Percentiles rank a stretch among this genome's conserved stretches.
phyloP scores from a whole-genome alignment of 2,329 filamentous ascomycete species.

The Paramyrothecium sp. region DNA sequence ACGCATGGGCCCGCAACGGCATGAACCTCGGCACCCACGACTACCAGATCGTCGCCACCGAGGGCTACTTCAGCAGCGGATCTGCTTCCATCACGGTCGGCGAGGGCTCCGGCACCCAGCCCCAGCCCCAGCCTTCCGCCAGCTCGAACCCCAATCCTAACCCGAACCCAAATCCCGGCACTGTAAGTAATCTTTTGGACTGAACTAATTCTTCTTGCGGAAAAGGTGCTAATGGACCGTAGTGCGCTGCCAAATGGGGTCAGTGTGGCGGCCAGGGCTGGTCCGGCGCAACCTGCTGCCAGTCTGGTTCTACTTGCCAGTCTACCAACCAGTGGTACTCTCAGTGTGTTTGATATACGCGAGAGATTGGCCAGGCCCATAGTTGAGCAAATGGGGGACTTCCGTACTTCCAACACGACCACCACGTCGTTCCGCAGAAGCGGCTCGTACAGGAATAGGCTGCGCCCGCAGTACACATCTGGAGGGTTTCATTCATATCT shows the following conservation, averaged over 20 bases:
- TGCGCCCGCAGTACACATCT: neutral
- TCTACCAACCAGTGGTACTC: slow-evolving; percentile 21
- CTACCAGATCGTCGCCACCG: slow-evolving; percentile 55
- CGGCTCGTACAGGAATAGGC: too few relatives aligned
- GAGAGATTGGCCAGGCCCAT: neutral
- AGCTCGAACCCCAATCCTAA: neutral
- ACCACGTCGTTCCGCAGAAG: too few relatives aligned
- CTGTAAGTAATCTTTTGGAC: slow-evolving; percentile 4
- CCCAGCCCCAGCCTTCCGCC: neutral
- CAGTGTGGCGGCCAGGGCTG: slow-evolving; percentile 22
- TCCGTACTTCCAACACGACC: too few relatives aligned
- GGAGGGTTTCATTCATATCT: neutral
- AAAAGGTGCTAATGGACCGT: neutral
- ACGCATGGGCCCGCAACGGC: slow-evolving; percentile 49
- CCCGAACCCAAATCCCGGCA: neutral
- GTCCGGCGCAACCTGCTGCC: slow-evolving; percentile 19
- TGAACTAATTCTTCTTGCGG: neutral
- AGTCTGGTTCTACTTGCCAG: slow-evolving; percentile 17
- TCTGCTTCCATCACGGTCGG: slow-evolving; percentile 44
- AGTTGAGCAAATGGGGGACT: too few relatives aligned
- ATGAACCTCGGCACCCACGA: slow-evolving; percentile 46
- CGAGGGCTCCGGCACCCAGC: slow-evolving; percentile 24
- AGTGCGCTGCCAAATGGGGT: slow-evolving; percentile 17
- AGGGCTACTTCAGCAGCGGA: slow-evolving; percentile 51
- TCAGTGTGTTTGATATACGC: slow-evolving; percentile 8